Percentiles rank a stretch among this genome's conserved stretches.
These are phyloP conservation scores for Colletotrichum incanum DNA, from an alignment of 2,329 filamentous ascomycete genomes.

Conservation along the genomic window DNA sequence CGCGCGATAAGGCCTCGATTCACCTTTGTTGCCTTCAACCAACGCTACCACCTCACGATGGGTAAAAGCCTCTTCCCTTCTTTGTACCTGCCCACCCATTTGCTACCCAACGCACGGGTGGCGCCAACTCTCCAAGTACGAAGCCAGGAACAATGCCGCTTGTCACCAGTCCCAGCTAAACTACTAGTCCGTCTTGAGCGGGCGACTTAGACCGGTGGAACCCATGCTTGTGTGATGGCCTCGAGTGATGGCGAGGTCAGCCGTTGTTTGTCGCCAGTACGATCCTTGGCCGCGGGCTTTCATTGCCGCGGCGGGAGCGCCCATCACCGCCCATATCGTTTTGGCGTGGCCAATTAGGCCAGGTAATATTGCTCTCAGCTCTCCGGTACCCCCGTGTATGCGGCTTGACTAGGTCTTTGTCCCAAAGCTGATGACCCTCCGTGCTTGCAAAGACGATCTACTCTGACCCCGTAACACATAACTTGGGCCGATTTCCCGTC, in stretches of 20 bases:
- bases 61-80: slow-evolving; percentile 6
- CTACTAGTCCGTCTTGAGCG: slow-evolving; percentile 26
- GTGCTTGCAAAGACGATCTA: slow-evolving; percentile 19
- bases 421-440: background rate
- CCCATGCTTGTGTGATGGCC: slow-evolving; percentile 20
- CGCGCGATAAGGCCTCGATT: slow-evolving; percentile 32
- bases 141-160: slow-evolving; percentile 30
- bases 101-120: slow-evolving; percentile 37
- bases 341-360: slow-evolving; percentile 27
- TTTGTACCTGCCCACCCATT: slow-evolving; percentile 35
- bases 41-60: slow-evolving; percentile 38
- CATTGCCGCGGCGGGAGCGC: slow-evolving; percentile 27
- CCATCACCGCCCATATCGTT: slow-evolving; percentile 22
- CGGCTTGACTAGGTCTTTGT: slow-evolving; percentile 36
- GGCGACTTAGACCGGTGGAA: slow-evolving; percentile 27
- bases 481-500: slow-evolving; percentile 28
- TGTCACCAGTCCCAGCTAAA: slow-evolving; percentile 40
- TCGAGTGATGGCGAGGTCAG: slow-evolving; percentile 19
- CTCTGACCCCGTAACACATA: slow-evolving; percentile 31
- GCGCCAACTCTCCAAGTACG: slow-evolving; percentile 29
- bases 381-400: slow-evolving; percentile 35
- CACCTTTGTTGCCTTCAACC: slow-evolving; percentile 28
- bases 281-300: slow-evolving; percentile 14
- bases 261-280: slow-evolving; percentile 24
- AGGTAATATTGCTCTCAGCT: slow-evolving; percentile 33